Evolutionary conservation across 371 early-diverging fungal species (phyloP), one percentile per base, ranked within the genome.

Genomic region (Conidiobolus incongruus): DNA sequence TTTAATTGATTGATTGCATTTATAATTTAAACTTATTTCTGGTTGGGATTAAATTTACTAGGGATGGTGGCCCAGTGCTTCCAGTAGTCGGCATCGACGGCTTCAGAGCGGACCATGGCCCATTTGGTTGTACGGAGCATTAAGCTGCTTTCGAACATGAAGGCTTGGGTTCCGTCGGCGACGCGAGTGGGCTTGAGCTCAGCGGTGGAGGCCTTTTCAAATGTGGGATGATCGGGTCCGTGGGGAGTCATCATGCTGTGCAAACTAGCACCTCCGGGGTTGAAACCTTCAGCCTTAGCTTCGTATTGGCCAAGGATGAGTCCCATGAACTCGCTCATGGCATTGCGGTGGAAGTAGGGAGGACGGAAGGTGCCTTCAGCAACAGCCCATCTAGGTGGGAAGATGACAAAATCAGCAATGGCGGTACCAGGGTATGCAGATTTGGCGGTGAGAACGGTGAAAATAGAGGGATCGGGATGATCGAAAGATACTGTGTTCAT

Each of bases 281-380:
- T 56, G 56, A 95, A 93, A 11, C 75, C 77, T 21, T 81, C 87
- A 33, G 75, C 63, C 56, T 92, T 94, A 47, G 86, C 95, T 58
- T 95, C 96, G 55, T 95, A 93, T 12, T 67, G 66, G 40, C 93
- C 96, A 17, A 58, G 52, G 47, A 93, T 91, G 40, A 91, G 60
- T 4, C 94, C 96, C 92, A 95, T 92, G 58, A 90, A 95, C 65
- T 95, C 96, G 46, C 81, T 68, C 82, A 80, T 80, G 56, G 81
- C 82, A 62, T 92, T 92, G 38, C 92, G 81, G 57, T 93, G 93
- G 65, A 78, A 93, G 58, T 84, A 93, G 31, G 92, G 92, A 29
- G 96, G 96, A 15, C 95, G 72, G 70, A 81, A 83, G 23, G 93
- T 91, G 55, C 80, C 59, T 53, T 85, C 81, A 38, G 77, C 80